Conservation (phyloP, 495 filamentous ascomycete genomes). For the Aspergillus indologenus region DNA sequence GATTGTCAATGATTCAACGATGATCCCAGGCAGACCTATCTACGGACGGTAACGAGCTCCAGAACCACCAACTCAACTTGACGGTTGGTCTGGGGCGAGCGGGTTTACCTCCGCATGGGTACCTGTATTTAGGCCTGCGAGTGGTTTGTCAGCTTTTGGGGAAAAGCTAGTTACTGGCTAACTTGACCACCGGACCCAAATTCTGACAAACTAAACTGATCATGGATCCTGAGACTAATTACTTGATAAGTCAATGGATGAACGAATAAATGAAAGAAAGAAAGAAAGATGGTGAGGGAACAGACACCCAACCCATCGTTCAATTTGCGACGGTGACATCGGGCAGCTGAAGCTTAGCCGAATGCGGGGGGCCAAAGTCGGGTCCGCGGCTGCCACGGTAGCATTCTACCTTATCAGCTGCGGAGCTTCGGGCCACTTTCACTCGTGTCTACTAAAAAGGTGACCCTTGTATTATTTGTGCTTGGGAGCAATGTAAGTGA, state of each 20-base stretch:
- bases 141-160: no score
- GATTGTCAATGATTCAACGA: neutral
- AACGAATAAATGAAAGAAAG: neutral
- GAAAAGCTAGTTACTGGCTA: neutral
- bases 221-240: no score
- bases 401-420: neutral
- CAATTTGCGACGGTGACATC: slow-evolving; percentile 24
- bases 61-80: neutral
- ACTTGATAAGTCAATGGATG: no score
- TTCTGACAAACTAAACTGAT: neutral
- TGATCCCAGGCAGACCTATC: neutral
- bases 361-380: slow-evolving; percentile 23
- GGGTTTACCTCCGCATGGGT: neutral
- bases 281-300: slow-evolving; percentile 11
- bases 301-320: neutral
- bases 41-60: neutral
- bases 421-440: no score
- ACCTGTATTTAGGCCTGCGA: neutral
- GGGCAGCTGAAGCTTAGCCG: slow-evolving; percentile 12
- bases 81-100: neutral
- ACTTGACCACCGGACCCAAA: neutral
- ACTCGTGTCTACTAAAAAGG: no score
- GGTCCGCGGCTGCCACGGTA: slow-evolving; percentile 7
- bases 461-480: no score
- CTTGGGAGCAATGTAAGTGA: no score